Conservation (phyloP, 345 rosid species). For the Camelina neglecta region DNA sequence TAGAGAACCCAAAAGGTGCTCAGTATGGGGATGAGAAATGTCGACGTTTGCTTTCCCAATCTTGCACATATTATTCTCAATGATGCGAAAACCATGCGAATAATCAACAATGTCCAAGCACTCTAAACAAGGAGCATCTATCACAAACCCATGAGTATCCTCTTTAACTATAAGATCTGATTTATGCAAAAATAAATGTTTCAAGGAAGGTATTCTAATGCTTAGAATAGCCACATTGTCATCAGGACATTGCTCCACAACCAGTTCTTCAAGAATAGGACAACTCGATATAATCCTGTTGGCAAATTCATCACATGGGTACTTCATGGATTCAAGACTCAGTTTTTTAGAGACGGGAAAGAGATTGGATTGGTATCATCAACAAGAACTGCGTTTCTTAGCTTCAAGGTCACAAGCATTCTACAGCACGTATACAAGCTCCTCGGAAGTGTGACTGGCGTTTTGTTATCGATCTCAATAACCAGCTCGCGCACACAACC, state of each 20-base stretch:
- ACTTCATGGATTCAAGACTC: constrained; percentile 14
- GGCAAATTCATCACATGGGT: constrained; percentile 14
- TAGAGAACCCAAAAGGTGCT: not conserved
- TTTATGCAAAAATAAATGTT: not conserved
- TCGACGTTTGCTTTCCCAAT: no score
- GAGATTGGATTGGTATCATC: not conserved
- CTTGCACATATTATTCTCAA: no score
- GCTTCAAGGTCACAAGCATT: constrained; percentile 27
- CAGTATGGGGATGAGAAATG: not conserved
- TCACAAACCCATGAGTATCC: not conserved
- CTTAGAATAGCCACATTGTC: constrained; percentile 9
- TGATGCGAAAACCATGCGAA: not conserved
- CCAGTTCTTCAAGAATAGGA: constrained; percentile 29
- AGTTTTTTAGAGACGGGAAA: constrained; percentile 23
- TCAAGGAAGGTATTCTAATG: constrained; percentile 4
- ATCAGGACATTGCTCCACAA: not conserved
- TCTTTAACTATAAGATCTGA: not conserved
- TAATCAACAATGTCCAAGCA: not conserved
- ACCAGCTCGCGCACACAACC: not conserved
- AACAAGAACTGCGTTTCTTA: not conserved
- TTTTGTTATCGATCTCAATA: not conserved
- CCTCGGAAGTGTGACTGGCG: constrained; percentile 5
- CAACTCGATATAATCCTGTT: constrained; percentile 22
- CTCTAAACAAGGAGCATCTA: constrained; percentile 31
- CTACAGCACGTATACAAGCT: not conserved